These are phyloP conservation scores for Pichia inconspicua DNA, from an alignment of 1,139 yeast species.

Conservation along the genomic window DNA sequence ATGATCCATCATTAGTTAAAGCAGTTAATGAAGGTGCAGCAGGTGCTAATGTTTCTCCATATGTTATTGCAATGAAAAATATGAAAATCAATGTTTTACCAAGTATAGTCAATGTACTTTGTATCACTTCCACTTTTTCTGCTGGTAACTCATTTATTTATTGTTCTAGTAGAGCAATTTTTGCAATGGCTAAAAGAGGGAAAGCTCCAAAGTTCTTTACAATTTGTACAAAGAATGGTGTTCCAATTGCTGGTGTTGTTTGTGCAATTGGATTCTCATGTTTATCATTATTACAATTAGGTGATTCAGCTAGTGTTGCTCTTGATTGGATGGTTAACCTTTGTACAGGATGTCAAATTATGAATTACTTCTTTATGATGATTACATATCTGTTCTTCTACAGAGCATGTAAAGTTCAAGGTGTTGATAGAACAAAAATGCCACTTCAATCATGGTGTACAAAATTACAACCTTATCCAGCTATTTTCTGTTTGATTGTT, in stretches of 20 bases:
- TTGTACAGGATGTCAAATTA: conserved; percentile 43
- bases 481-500: conserved; percentile 29
- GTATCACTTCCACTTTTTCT: conserved; percentile 31
- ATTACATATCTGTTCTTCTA: conserved; percentile 40
- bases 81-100: conserved; percentile 26
- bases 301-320: conserved; percentile 34
- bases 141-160: conserved; percentile 36
- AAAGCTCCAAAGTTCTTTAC: conserved; percentile 31
- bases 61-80: conserved; percentile 23
- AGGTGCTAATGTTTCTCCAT: conserved; percentile 24
- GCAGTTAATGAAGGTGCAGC: conserved; percentile 21
- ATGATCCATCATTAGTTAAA: conserved; percentile 16
- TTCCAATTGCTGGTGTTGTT: conserved; percentile 27
- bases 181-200: conserved; percentile 32
- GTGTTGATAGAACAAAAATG: conserved; percentile 30
- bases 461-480: conserved; percentile 36
- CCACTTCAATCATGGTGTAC: conserved; percentile 36
- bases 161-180: conserved; percentile 33
- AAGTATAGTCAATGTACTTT: conserved; percentile 28
- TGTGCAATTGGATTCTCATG: conserved; percentile 31
- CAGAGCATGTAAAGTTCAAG: conserved; percentile 37
- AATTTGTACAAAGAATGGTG: conserved; percentile 29
- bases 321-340: conserved; percentile 43
- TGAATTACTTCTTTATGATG: conserved; percentile 41
- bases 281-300: conserved; percentile 35